A percentile compares a stretch with the other conserved stretches of the same genome.
These are phyloP conservation scores for Fusarium denticulatum DNA, from an alignment of 2,329 filamentous ascomycete species.

Conservation along the genomic window DNA sequence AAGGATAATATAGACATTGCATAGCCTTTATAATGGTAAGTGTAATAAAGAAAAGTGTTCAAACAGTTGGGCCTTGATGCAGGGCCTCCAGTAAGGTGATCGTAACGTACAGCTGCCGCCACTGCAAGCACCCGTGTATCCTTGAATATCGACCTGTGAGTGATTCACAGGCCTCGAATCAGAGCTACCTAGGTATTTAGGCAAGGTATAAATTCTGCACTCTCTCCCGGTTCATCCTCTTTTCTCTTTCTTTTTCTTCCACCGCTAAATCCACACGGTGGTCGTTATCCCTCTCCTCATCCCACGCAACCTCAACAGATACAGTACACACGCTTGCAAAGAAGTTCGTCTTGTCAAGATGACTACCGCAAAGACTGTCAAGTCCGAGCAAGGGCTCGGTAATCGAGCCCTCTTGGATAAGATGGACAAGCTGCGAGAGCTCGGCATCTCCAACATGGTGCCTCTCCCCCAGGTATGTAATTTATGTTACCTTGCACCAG, in stretches of 20 bases:
- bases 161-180: neutral
- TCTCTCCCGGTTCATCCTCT: neutral
- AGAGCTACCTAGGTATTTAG: neutral
- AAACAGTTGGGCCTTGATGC: neutral
- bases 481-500: fast-evolving
- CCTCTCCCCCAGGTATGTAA: constrained; percentile 63
- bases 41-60: no score
- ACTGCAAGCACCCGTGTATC: constrained; percentile 1
- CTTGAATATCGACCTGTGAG: neutral
- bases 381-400: constrained; percentile 25
- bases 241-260: neutral
- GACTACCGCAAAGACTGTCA: neutral
- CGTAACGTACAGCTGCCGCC: neutral
- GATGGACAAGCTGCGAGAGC: constrained; percentile 55
- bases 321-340: neutral
- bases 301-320: neutral
- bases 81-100: neutral
- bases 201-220: neutral
- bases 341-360: neutral
- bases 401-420: constrained; percentile 45
- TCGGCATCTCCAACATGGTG: constrained; percentile 51
- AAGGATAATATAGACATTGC: no score
- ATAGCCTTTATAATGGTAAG: no score
- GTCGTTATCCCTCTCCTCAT: neutral
- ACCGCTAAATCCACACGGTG: neutral